Evolutionary conservation across 208 protist species (phyloP).

Genomic region (Sergeia podlipaevii): DNA sequence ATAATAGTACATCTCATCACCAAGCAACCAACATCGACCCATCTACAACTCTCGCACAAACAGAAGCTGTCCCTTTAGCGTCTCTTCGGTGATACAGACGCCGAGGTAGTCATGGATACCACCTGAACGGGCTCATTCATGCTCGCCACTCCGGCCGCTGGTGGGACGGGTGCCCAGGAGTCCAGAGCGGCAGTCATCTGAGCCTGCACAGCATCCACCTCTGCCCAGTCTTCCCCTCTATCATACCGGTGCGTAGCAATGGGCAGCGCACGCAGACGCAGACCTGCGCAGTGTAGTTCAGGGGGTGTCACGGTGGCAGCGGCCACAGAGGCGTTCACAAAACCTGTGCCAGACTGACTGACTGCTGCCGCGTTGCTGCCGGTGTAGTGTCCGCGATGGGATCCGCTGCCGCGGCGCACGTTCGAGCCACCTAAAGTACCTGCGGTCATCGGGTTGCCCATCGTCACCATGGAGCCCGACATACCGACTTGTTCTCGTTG

Average conservation of each 20-base stretch:
- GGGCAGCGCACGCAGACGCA: slow-evolving; percentile 49
- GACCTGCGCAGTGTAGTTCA: slow-evolving; percentile 67
- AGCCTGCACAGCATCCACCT: slow-evolving; percentile 47
- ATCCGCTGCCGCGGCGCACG: not conserved
- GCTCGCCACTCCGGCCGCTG: not conserved
- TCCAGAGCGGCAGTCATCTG: slow-evolving; percentile 33
- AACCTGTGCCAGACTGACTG: not conserved
- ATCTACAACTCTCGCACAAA: too few species aligned
- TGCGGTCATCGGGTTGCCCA: not conserved
- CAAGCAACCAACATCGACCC: too few species aligned
- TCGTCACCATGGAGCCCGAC: not conserved
- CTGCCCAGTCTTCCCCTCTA: slow-evolving; percentile 9
- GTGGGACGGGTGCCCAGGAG: slow-evolving; percentile 10
- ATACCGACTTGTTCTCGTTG: not conserved
- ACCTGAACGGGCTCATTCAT: not conserved
- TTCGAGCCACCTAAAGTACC: not conserved
- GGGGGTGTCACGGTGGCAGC: slow-evolving; percentile 14
- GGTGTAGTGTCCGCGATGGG: not conserved
- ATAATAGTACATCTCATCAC: too few species aligned
- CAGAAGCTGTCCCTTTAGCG: too few species aligned
- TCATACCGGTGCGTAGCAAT: slow-evolving; percentile 28
- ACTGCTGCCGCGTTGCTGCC: not conserved
- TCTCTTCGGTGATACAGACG: not conserved
- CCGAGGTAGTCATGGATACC: not conserved
- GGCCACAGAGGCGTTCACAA: slow-evolving; percentile 1